Base-by-base conservation (phyloP, 225 moss, liverwort and hornwort species). In the Pseudoscleropodium purum region DNA sequence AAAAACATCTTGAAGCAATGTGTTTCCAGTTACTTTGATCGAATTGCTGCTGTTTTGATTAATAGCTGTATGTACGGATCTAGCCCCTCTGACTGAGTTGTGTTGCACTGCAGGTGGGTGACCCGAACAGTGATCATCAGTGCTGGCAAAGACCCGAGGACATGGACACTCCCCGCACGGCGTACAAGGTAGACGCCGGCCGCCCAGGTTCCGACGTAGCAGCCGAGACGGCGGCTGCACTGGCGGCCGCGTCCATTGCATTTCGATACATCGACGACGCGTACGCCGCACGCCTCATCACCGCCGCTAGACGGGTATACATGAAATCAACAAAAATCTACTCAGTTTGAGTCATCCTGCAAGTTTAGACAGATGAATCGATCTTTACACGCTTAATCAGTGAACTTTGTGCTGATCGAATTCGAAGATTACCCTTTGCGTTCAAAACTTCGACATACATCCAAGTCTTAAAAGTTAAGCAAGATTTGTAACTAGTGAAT, bases 81-180 rank as follows among this genome's bases (percentile, higher is more conserved):
- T n/a, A n/a, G n/a, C n/a, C n/a, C n/a, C 26, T 57, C 34, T 59
- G 37, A 7, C 59, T 87, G 75, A n/a, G 41, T 84, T 89, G 29
- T 20, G 16, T 73, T 36, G 75, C 92, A 91, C 37, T 83, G 37
- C 83, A 83, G 97, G 96, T 96, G 41, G 97, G 96, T 62, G 94
- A 97, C 25, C 93, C 95, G 30, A 89, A 92, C 87, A 92, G 91
- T 36, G 95, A 95, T 37, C 95, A 96, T 87, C 79, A 93, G 88
- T 90, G 90, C 83, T 90, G 87, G 87, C 27, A 90, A 84, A 76
- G 90, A 84, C 90, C 87, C 27, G 90, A 90, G 68, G 87, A 90
- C 41, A 87, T 90, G 87, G 90, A 87, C 62, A 90, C 87, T 41
- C 83, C 96, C 34, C 84, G 96, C 72, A 92, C 94, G 9, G 96